Evolutionary conservation across 2,329 filamentous ascomycete genomes (phyloP).

Genomic region (Hymenoscyphus fructigenus): DNA sequence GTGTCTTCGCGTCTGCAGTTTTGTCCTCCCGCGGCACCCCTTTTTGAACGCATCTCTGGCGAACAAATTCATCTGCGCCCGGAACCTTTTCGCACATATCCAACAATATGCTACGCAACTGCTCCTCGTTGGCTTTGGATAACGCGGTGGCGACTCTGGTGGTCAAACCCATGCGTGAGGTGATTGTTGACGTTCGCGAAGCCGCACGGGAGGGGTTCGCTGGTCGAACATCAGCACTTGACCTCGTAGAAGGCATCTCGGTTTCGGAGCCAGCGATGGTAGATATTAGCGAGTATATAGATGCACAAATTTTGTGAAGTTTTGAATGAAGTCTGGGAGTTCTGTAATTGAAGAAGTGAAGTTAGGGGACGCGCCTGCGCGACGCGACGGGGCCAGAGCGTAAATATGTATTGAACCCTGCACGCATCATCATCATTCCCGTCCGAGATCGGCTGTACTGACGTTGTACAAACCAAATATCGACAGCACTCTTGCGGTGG

Average conservation of each 20-base stretch:
- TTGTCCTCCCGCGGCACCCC: background rate
- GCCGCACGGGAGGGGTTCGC: background rate
- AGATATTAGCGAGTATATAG: background rate
- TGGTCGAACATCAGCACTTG: background rate
- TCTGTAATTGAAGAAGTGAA: background rate
- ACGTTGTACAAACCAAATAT: too few relatives aligned
- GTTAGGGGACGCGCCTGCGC: background rate
- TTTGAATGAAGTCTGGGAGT: background rate
- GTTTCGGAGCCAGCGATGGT: background rate
- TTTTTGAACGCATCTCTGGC: background rate
- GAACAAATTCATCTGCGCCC: background rate
- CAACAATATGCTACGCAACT: background rate
- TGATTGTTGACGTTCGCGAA: background rate
- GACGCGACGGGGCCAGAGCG: background rate
- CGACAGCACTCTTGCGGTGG: too few relatives aligned
- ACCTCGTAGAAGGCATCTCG: background rate
- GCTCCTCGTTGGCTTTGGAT: background rate
- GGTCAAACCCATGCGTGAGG: background rate
- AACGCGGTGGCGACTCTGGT: constrained; percentile 2
- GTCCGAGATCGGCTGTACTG: background rate
- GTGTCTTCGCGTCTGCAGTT: background rate
- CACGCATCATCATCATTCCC: background rate
- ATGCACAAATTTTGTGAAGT: background rate
- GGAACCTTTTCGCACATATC: constrained; percentile 1
- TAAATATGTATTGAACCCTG: background rate